phyloP scores from a whole-genome alignment of 495 filamentous ascomycete species.

The Penicillium canariense region DNA sequence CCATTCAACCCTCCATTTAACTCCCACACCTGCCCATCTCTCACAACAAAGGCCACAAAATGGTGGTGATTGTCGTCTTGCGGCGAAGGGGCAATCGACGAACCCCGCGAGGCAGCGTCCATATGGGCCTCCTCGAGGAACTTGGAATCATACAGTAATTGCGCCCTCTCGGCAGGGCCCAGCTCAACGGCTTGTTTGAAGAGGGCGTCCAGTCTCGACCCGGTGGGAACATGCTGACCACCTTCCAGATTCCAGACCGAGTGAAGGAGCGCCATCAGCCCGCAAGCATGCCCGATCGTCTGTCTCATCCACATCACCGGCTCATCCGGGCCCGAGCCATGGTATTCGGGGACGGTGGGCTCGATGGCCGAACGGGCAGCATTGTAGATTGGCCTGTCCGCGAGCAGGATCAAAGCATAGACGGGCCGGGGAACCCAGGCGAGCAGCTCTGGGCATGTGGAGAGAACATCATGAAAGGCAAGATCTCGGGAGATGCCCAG shows the following conservation, averaged over 20 bases:
- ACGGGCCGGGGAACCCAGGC: slow-evolving; percentile 56
- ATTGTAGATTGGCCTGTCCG: slow-evolving; percentile 46
- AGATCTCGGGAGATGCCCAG: slow-evolving; percentile 52
- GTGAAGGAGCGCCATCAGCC: slow-evolving; percentile 62
- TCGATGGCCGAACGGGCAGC: slow-evolving; percentile 32
- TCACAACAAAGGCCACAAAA: slow-evolving; percentile 80
- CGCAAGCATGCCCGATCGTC: slow-evolving; percentile 65
- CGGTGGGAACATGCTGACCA: slow-evolving; percentile 35
- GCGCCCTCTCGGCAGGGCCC: slow-evolving; percentile 51
- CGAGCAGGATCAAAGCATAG: slow-evolving; percentile 57
- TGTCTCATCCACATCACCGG: slow-evolving; percentile 63
- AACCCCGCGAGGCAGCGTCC: slow-evolving; percentile 64
- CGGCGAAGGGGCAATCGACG: slow-evolving; percentile 62
- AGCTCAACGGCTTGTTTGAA: slow-evolving; percentile 30
- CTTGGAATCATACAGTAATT: slow-evolving; percentile 64
- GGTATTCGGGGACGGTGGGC: slow-evolving; percentile 40
- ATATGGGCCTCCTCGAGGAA: slow-evolving; percentile 70
- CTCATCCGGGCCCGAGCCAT: slow-evolving; percentile 48
- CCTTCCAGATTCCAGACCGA: slow-evolving; percentile 52
- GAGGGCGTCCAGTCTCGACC: slow-evolving; percentile 29
- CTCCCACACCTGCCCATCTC: slow-evolving; percentile 71
- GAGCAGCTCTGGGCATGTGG: slow-evolving; percentile 53
- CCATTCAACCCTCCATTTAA: slow-evolving; percentile 75
- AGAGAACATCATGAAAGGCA: slow-evolving; percentile 58
- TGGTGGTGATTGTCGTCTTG: slow-evolving; percentile 64